Evolutionary conservation across 2,329 filamentous ascomycete species (phyloP).

Genomic region (Pseudogymnoascus sp.): DNA sequence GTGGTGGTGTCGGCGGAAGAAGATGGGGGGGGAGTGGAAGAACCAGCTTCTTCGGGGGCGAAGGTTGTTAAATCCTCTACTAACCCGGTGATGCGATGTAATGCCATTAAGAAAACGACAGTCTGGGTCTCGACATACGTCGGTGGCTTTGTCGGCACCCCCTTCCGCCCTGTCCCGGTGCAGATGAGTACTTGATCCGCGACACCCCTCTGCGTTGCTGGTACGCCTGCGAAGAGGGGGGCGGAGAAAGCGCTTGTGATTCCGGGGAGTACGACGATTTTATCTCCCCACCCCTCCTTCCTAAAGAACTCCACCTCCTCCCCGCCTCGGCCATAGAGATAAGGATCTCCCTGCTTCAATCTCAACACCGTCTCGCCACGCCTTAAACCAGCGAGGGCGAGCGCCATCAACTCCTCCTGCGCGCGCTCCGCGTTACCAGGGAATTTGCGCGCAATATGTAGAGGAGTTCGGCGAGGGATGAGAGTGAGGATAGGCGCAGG

Average conservation of each 20-base stretch:
- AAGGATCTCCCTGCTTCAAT: conserved; percentile 94
- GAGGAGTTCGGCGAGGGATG: conserved; percentile 78
- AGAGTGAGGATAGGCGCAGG: conserved; percentile 79
- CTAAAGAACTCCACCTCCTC: conserved; percentile 87
- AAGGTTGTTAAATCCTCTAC: conserved; percentile 58
- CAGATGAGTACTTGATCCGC: conserved; percentile 93
- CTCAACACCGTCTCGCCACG: conserved; percentile 74
- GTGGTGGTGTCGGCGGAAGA: too few species aligned
- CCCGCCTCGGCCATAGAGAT: conserved; percentile 88
- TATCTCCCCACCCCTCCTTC: conserved; percentile 55
- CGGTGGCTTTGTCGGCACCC: conserved; percentile 71
- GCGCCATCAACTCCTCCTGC: conserved; percentile 76
- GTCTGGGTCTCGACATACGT: conserved; percentile 69
- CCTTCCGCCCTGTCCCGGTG: conserved; percentile 90
- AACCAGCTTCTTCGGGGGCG: conserved; percentile 27
- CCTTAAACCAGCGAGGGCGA: conserved; percentile 61
- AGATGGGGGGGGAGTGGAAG: not conserved
- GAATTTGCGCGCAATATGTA: conserved; percentile 93
- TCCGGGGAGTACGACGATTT: conserved; percentile 68
- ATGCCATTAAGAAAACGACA: conserved; percentile 88
- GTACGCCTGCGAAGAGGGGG: conserved; percentile 80
- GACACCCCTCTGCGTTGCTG: conserved; percentile 79
- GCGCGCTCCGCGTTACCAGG: conserved; percentile 92
- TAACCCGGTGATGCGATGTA: conserved; percentile 73
- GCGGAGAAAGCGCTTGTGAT: conserved; percentile 83